Conservation (phyloP, 352 stramenopile genomes). For the Globisporangium solare region DNA sequence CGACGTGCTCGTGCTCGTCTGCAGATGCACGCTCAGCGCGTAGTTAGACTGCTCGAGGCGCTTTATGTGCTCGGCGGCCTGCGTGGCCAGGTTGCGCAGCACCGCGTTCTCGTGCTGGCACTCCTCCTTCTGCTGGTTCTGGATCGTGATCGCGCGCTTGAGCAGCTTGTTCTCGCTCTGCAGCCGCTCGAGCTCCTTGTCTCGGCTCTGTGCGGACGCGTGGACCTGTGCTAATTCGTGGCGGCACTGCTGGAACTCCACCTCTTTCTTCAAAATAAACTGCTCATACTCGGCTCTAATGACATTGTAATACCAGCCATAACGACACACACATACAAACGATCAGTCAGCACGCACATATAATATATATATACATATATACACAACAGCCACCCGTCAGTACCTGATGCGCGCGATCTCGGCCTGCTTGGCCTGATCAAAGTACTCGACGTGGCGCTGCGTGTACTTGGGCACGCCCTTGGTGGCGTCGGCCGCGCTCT, state of each 20-base stretch:
- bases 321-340: not conserved
- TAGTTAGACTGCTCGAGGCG: conserved; percentile 86
- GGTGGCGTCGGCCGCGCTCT: conserved; percentile 22
- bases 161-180: conserved; percentile 81
- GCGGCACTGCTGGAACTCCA: conserved; percentile 56
- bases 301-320: not conserved
- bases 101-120: conserved; percentile 64
- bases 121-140: conserved; percentile 87
- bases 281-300: conserved; percentile 71
- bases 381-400: not conserved
- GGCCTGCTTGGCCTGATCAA: conserved; percentile 81
- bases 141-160: conserved; percentile 81
- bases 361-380: not conserved
- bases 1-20: conserved; percentile 61
- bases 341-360: not conserved
- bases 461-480: conserved; percentile 79
- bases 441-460: conserved; percentile 84
- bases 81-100: conserved; percentile 66
- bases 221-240: conserved; percentile 49
- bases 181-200: conserved; percentile 58
- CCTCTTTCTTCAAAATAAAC: conserved; percentile 77
- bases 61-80: conserved; percentile 85
- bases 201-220: conserved; percentile 32
- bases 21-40: conserved; percentile 77
- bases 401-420: conserved; percentile 72